Conservation (phyloP, 495 filamentous ascomycete species). For the Lasiosphaeria ovina region DNA sequence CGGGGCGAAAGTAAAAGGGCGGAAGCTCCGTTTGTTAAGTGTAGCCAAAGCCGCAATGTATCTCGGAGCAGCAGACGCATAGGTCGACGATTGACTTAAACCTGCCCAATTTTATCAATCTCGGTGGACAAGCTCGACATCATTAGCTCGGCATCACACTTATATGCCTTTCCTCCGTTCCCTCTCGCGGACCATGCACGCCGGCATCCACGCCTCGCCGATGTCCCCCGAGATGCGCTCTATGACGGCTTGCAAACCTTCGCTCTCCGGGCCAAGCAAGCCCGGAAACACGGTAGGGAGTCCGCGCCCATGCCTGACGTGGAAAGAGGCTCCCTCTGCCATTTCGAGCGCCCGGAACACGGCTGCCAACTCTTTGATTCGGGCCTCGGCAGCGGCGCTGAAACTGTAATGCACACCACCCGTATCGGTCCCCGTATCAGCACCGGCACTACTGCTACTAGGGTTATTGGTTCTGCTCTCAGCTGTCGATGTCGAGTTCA, state of each 20-base stretch:
- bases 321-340: slow-evolving; percentile 1
- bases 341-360: slow-evolving; percentile 3
- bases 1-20: too few species aligned
- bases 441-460: not conserved
- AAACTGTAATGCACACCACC: not conserved
- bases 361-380: not conserved
- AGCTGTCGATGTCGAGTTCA: not conserved
- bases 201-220: not conserved
- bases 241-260: not conserved
- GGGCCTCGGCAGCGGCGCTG: not conserved
- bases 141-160: too few species aligned
- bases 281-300: not conserved
- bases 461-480: not conserved
- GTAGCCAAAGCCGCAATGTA: too few species aligned
- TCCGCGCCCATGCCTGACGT: not conserved
- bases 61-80: too few species aligned
- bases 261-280: not conserved
- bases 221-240: not conserved
- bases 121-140: too few species aligned
- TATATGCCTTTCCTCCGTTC: not conserved
- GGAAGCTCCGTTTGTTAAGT: too few species aligned
- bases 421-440: not conserved
- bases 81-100: too few species aligned
- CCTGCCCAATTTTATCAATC: too few species aligned
- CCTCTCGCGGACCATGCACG: not conserved